These are phyloP conservation scores for Podospora bellae-mahoneyi DNA, from an alignment of 495 filamentous ascomycete species.

Conservation along the genomic window DNA sequence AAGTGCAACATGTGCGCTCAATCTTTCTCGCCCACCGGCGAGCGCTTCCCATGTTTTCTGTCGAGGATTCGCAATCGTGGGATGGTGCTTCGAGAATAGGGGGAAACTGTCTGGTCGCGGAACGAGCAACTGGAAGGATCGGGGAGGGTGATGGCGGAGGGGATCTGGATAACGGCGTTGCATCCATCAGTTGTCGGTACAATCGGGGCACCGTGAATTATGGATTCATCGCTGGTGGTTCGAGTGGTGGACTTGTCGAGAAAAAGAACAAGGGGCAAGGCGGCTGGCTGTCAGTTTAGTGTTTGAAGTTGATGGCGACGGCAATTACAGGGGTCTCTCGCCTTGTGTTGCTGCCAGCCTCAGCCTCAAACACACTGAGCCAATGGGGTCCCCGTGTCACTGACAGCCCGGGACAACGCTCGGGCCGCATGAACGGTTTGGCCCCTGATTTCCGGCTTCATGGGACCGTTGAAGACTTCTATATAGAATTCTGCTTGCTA, in stretches of 20 bases:
- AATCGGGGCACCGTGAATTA: background rate
- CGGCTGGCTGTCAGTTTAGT: background rate
- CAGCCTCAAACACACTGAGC: background rate
- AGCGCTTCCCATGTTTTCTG: slow-evolving; percentile 23
- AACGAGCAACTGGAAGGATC: background rate
- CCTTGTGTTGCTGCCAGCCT: background rate
- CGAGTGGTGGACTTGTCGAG: slow-evolving; percentile 4
- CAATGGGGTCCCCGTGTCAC: background rate
- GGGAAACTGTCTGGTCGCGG: slow-evolving; percentile 2
- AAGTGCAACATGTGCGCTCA: slow-evolving; percentile 80
- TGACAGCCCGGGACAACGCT: background rate
- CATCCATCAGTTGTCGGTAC: slow-evolving; percentile 25
- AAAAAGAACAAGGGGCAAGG: background rate
- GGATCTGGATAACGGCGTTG: slow-evolving; percentile 23
- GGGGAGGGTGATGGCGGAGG: slow-evolving; percentile 8
- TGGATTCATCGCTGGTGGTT: background rate
- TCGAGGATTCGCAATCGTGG: background rate
- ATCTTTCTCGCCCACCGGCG: slow-evolving; percentile 66
- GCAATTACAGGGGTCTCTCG: background rate
- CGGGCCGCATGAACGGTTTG: background rate
- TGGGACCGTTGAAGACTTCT: background rate
- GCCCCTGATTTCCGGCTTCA: background rate
- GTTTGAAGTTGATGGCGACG: background rate
- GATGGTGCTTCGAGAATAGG: slow-evolving; percentile 26
- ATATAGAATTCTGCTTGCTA: background rate